A percentile compares a stretch with the other conserved stretches of the same genome.
Evolutionary conservation across 768 basidiomycete species (phyloP).

Genomic region (Serpula lacrymans): DNA sequence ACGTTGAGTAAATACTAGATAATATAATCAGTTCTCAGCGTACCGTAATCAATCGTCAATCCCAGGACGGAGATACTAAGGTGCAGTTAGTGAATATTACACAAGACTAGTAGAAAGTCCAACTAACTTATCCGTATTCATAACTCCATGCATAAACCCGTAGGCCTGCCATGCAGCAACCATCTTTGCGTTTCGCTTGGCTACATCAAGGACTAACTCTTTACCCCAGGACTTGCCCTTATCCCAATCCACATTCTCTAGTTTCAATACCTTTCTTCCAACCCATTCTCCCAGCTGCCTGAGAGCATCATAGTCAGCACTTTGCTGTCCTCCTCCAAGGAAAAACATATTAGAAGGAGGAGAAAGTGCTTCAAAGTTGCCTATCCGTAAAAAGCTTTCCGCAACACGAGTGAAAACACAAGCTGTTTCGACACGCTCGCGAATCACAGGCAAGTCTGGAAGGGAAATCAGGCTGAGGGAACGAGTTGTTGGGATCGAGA

Average conservation of each 20-base stretch:
- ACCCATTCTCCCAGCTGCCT: constrained; percentile 77
- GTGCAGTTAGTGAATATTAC: constrained; percentile 8
- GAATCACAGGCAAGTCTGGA: constrained; percentile 66
- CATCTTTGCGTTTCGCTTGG: constrained; percentile 85
- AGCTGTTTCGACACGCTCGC: constrained; percentile 72
- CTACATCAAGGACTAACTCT: constrained; percentile 71
- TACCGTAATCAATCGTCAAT: constrained; percentile 75
- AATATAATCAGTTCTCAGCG: constrained; percentile 6
- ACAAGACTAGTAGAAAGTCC: neutral
- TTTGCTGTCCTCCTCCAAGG: constrained; percentile 76
- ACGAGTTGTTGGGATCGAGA: constrained; percentile 85
- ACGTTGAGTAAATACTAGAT: neutral
- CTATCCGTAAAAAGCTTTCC: constrained; percentile 89
- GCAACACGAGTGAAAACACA: constrained; percentile 79
- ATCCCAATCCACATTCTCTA: constrained; percentile 34
- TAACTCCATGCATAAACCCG: constrained; percentile 94
- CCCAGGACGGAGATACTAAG: constrained; percentile 71
- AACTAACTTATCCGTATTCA: constrained; percentile 93
- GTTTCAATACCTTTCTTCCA: constrained; percentile 52
- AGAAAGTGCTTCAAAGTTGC: constrained; percentile 84
- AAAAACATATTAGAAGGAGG: constrained; percentile 62
- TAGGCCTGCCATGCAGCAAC: constrained; percentile 95
- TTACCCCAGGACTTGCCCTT: constrained; percentile 65
- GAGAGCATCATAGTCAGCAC: constrained; percentile 70
- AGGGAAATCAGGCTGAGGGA: constrained; percentile 77